Evolutionary conservation across 139 green algal genomes (phyloP), one percentile per base, ranked within the genome.

Genomic region (Gonium pectorale): DNA sequence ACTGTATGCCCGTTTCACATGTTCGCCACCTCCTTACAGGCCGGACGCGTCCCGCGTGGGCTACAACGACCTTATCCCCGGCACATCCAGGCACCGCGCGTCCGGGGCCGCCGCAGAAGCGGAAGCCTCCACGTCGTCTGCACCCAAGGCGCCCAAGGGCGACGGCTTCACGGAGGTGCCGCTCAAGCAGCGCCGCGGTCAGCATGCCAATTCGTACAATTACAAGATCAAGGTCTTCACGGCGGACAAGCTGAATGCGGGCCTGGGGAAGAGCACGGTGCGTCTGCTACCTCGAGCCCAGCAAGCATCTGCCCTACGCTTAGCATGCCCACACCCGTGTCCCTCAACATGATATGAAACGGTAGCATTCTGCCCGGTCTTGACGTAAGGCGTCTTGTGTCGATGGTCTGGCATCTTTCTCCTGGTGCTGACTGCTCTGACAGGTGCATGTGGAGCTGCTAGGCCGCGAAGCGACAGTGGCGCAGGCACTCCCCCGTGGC

Each of bases 161-260:
- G 51, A 35, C 64, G 73, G 26, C 7, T 88, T 88, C 63, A 72
- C 56, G 41, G 83, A 88, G 5, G 83, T 88, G 64, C 73, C 73
- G 9, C 73, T 88, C 27, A 68, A 74, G 83, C 72, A 40, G 75
- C 66, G 72, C 24, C 26, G 5, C 22, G 60, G 51, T 3, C 24
- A 62, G 44, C 75, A 83, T 13, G 38, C 59, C 38, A 73, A 73
- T 62, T 49, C 44, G 31, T 72, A 67, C 56, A 37, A 33, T 33
- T 86, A 84, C 79, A 86, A 86, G 86, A 71, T 89, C 38, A 89
- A 86, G 69, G 49, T 89, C 46, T 84, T 86, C 86, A 89, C 86
- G 8, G 86, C 60, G 1, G 86, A 89, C 71, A 72, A 73, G 51
- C 44, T 87, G 26, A 81, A 86, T 43, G 80, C 86, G 0, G 80